Evolutionary conservation across 371 early-diverging fungal genomes (phyloP), one percentile per base, ranked within the genome.

Genomic region (Nematocida displodere): DNA sequence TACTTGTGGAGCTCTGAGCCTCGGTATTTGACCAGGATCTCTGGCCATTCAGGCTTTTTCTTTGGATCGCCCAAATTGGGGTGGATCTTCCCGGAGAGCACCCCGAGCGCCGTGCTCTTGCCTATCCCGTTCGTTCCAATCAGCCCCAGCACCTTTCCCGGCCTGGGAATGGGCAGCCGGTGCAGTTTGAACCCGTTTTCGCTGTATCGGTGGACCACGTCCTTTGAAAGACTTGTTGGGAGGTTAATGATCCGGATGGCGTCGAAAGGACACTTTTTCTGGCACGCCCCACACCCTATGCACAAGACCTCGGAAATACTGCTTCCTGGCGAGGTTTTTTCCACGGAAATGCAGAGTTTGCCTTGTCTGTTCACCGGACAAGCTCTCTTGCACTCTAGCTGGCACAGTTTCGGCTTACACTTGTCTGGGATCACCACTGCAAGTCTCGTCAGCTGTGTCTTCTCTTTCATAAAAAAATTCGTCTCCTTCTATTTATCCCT

Each of bases 101-200:
- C 91, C 86, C 93, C 93, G 77, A 98, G 86, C 11, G 99, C 97
- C 3, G 97, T 97, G 50, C 89, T 89, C 85, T 89, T 88, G 58
- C 97, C 97, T 55, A 94, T 96, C 87, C 97, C 97, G 89, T 97
- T 97, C 29, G 95, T 93, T 59, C 98, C 99, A 34, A 98, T 97
- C 54, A 98, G 86, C 63, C 97, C 99, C 26, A 97, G 86, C 22
- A 98, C 96, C 82, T 94, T 93, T 3, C 95, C 96, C 55, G 92
- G 91, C 66, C 93, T 87, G 62, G 97, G 97, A 28, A 91, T 88
- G 33, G 99, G 99, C 63, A 98, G 86, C 80, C 96, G 87, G 85
- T 98, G 99, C 64, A 98, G 87, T 87, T 98, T 98, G 88, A 98
- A 98, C 28, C 94, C 88, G 86, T 98, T 98, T 79, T 91, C 91